A percentile compares a stretch with the other conserved stretches of the same genome.
These are phyloP conservation scores for Yarrowia keelungensis DNA, from an alignment of 805 yeast species.

Conservation along the genomic window DNA sequence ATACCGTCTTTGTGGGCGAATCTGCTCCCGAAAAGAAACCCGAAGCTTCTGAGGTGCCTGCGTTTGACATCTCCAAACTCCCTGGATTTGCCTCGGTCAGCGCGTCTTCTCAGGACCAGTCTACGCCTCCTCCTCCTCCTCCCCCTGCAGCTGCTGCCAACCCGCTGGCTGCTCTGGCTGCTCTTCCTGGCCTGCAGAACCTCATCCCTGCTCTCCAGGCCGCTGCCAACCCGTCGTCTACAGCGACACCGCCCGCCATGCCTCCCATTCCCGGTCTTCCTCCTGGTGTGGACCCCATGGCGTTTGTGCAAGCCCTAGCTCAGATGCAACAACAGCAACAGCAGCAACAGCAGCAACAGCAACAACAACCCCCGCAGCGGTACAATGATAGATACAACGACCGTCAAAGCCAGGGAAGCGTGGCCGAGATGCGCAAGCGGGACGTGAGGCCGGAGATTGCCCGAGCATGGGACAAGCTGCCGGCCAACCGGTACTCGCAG, in stretches of 20 bases:
- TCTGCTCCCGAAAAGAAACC: neutral
- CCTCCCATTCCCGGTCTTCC: conserved; percentile 19
- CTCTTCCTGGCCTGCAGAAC: conserved; percentile 17
- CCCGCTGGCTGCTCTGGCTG: conserved; percentile 30
- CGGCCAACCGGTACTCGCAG: conserved; percentile 32
- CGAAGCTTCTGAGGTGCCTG: neutral
- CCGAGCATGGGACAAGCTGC: conserved; percentile 8
- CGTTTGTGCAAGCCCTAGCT: conserved; percentile 17
- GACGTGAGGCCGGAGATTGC: conserved; percentile 30
- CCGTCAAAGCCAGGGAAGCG: neutral
- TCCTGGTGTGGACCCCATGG: conserved; percentile 26
- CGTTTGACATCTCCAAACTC: conserved; percentile 29
- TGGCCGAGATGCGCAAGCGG: conserved; percentile 15
- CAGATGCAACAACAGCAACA: conserved; percentile 27
- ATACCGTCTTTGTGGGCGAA: conserved; percentile 28
- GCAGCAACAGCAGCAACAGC: neutral
- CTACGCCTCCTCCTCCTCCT: conserved; percentile 18
- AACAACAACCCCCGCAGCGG: neutral
- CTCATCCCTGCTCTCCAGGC: conserved; percentile 21
- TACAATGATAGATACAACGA: conserved; percentile 1
- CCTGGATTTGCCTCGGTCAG: conserved; percentile 25
- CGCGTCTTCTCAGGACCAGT: neutral
- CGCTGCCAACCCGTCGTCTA: neutral
- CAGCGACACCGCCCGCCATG: neutral
- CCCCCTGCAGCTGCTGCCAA: conserved; percentile 1